Evolutionary conservation across 352 stramenopile species (phyloP), one percentile per base, ranked within the genome.

Genomic region (Bremia lactucae): DNA sequence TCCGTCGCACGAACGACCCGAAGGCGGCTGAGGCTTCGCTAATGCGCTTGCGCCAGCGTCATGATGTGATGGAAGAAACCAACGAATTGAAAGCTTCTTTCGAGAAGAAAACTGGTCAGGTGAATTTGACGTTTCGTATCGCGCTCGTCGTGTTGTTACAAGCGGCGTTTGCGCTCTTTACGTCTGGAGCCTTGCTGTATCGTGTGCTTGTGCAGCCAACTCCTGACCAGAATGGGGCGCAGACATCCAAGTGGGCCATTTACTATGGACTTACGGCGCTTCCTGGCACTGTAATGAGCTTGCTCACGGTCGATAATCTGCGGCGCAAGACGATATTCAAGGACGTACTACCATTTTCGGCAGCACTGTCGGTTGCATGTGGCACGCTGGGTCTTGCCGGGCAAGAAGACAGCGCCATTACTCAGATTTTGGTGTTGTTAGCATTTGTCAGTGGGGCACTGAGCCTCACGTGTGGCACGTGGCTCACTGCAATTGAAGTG

Each of bases 321-420:
- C 77, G 76, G n/a, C 77, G 81, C 49, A 93, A 93, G 58, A 93
- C 81, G 7, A 83, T 93, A 18, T 83, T 88, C 51, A 93, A 93
- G 52, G 81, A 90, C 35, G 76, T 90, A 34, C 38, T 93, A 28
- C 80, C 81, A 11, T 71, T 93, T 42, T 68, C 65, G 15, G 72
- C 65, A 6, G 52, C 57, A 1, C 52, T 93, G 11, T 74, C 78
- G 21, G 42, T 73, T 16, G 71, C 62, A 0, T 87, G 75, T 37
- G 73, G 78, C 7, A 73, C 65, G 6, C 24, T 91, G 6, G 65
- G 68, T 11, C 65, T 61, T n/a, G 62, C 68, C 16, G 62, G 60
- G 0, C 48, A 77, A 19, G 49, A 76, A 28, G 42, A 62, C 26
- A 75, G 48, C 34, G 52, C 52, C 5, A 42, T 88, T 11, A 77